These are phyloP conservation scores for Waltergamsia citrina DNA, from an alignment of 2,329 filamentous ascomycete genomes.

Conservation along the genomic window DNA sequence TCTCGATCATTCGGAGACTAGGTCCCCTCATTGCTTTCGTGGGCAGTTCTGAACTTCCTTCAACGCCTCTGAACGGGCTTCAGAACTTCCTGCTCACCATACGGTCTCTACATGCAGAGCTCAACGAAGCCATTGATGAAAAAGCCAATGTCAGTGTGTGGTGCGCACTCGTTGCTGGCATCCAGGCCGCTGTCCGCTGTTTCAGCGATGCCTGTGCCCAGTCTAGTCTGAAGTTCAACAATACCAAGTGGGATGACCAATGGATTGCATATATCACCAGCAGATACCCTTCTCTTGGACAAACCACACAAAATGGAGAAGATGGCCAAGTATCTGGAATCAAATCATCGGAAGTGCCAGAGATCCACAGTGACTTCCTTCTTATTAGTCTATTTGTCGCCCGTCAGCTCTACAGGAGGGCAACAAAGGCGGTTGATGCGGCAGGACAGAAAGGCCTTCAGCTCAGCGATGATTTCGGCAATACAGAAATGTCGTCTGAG, in stretches of 20 bases:
- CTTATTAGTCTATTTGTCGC: slow-evolving; percentile 25
- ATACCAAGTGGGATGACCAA: slow-evolving; percentile 8
- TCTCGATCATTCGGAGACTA: slow-evolving; percentile 21
- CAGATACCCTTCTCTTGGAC: slow-evolving; percentile 18
- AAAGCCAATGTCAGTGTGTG: slow-evolving; percentile 22
- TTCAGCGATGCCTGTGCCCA: slow-evolving; percentile 30
- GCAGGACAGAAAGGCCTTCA: slow-evolving; percentile 10
- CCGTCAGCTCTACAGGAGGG: slow-evolving; percentile 29
- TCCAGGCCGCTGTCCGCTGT: slow-evolving; percentile 23
- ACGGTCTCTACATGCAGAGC: slow-evolving; percentile 20
- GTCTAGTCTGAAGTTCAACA: slow-evolving; percentile 10
- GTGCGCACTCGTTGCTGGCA: slow-evolving; percentile 25
- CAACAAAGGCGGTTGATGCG: slow-evolving; percentile 18
- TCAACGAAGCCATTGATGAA: slow-evolving; percentile 24
- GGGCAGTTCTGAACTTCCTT: slow-evolving; percentile 33
- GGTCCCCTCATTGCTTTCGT: slow-evolving; percentile 37
- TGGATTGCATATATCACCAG: slow-evolving; percentile 15
- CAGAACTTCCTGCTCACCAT: slow-evolving; percentile 30
- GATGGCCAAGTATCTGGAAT: too few species aligned
- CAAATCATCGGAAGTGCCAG: slow-evolving; percentile 11
- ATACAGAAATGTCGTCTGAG: slow-evolving; percentile 14
- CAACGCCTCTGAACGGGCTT: slow-evolving; percentile 15
- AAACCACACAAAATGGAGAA: neutral
- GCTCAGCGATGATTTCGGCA: slow-evolving; percentile 21
- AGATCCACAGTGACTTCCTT: slow-evolving; percentile 26